Evolutionary conservation across 2,329 filamentous ascomycete genomes (phyloP), one percentile per base, ranked within the genome.

Genomic region (Graphilbum fragrans): DNA sequence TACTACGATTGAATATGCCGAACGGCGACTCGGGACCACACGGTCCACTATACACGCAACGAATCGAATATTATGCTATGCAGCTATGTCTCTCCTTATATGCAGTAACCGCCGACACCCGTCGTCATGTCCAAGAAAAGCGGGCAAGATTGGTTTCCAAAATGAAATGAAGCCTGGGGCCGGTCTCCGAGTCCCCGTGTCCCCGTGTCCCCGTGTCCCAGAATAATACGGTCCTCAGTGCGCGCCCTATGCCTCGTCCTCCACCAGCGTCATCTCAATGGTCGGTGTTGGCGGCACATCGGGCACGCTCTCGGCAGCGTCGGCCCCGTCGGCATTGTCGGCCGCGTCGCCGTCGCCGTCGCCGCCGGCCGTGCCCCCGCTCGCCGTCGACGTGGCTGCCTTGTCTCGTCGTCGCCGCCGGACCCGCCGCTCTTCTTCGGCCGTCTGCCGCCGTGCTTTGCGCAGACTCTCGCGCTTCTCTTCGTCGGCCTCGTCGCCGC

Each of bases 341-440:
- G 23, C 23, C 23, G 29, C 14, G 16, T 19, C 21, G 19, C 10
- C 17, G 18, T 19, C 18, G 37, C 18, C 14, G 25, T 3, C 27
- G 19, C 12, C 19, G 18, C 25, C 25, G 17, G 10, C 11, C 12
- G 8, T 4, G 37, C 37, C 23, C 16, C 27, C 19, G 27, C 31
- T 35, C 25, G 19, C 10, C 20, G 22, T 14, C 35, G 10, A 11
- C 31, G 20, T 17, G 34, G 14, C 59, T 10, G 70, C 68, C 53
- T 75, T 80, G 45, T 82, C 74, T 48, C 83, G 67, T 50, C 85
- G 67, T 47, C 82, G 64, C 51, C 86, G 66, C 34, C 85, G 65
- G 48, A 74, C 67, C 43, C 77, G 72, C 41, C 86, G 67, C 60
- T 93, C 86, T 48, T 86, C 82, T 51, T 92, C 85, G 2, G 85